Base-by-base conservation (phyloP, 129 eudicot species). In the Mikania micrantha region DNA sequence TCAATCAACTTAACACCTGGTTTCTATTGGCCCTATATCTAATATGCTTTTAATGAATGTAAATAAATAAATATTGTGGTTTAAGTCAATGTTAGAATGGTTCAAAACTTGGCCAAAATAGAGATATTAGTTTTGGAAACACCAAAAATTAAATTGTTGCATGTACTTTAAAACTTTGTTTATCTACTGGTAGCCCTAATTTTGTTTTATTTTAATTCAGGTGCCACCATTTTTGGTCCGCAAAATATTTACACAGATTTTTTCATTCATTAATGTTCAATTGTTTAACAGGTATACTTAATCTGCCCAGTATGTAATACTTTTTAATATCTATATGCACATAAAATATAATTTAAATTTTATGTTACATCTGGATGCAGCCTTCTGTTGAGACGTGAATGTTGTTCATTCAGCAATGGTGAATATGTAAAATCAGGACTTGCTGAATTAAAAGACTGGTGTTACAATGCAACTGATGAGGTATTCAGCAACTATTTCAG, bases 371-470 rank as follows among this genome's bases (percentile, higher is more conserved):
- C 58, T 80, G 64, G 67, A 29, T 80, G 79, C 88, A 93, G 99
- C 70, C 99, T 93, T 84, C 93, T 93, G 17, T 69, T 93, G 78
- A 82, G 96, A 77, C 84, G 99, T 53, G 96, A 93, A 81, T 93
- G 99, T 74, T 93, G 99, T 73, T 93, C 99, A 42, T 93, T 93
- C 58, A 93, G 99, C 73, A 93, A 93, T 57, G 96, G 99, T 74
- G 99, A 93, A 83, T 93, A 93, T 78, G 99, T 93, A 64, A 93
- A 93, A 81, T 95, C 96, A 29, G 99, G 99, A 56, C 75, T 93
- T 67, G 88, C 88, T 38, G 99, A 93, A 80, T 77, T 93, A 69
- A 93, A 89, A 73, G 77, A 76, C 60, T 93, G 99, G 99, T 93
- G 96, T 76, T 71, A 11, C 65, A 67, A 53, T 34, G 96, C 99